Conservation (phyloP, 2,329 filamentous ascomycete species). For the Bipolaris oryzae region DNA sequence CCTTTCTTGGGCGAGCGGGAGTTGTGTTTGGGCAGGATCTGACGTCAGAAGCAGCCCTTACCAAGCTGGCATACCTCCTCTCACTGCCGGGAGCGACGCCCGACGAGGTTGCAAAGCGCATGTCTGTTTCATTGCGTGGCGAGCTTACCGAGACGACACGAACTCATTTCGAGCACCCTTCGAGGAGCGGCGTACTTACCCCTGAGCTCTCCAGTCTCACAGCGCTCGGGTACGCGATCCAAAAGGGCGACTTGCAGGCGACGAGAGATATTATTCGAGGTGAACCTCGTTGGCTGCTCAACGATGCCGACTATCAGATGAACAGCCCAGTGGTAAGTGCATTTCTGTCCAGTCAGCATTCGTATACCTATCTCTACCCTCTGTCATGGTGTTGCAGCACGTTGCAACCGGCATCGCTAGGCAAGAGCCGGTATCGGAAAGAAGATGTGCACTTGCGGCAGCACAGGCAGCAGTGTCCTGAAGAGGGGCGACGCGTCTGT, state of each 20-base stretch:
- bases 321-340: slow-evolving; percentile 66
- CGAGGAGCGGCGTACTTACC: slow-evolving; percentile 60
- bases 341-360: slow-evolving; percentile 30
- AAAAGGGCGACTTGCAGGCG: slow-evolving; percentile 69
- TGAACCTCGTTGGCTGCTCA: slow-evolving; percentile 71
- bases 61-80: slow-evolving; percentile 86
- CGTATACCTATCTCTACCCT: slow-evolving; percentile 28
- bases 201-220: slow-evolving; percentile 70
- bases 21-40: slow-evolving; percentile 89
- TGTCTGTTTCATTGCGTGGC: slow-evolving; percentile 78
- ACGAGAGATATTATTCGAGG: slow-evolving; percentile 71
- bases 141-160: slow-evolving; percentile 80
- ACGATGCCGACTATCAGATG: slow-evolving; percentile 78
- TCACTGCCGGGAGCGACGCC: slow-evolving; percentile 68
- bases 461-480: slow-evolving; percentile 21
- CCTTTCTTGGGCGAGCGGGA: slow-evolving; percentile 78
- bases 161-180: slow-evolving; percentile 78
- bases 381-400: slow-evolving; percentile 23
- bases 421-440: slow-evolving; percentile 37
- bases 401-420: slow-evolving; percentile 10
- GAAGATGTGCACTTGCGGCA: slow-evolving; percentile 17
- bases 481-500: slow-evolving; percentile 28
- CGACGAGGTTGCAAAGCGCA: slow-evolving; percentile 69
- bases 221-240: slow-evolving; percentile 79
- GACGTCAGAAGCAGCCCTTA: slow-evolving; percentile 87